phyloP scores from a whole-genome alignment of 139 green algal genomes.

The Chlamydomonas schloesseri region DNA sequence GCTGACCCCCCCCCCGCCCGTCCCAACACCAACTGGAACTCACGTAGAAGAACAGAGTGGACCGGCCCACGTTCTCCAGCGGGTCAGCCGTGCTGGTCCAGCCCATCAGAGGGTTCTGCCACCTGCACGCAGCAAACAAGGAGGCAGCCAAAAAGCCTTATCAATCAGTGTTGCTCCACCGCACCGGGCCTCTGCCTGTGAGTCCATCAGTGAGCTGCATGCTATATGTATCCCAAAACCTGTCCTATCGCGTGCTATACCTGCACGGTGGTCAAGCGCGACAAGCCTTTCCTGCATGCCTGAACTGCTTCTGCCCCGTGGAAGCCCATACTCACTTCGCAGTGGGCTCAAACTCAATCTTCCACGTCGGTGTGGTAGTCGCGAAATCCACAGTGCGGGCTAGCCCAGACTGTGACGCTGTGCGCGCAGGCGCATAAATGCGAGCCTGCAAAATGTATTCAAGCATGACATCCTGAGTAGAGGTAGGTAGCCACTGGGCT shows the following conservation, averaged over 20 bases:
- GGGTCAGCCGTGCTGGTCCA: conserved; percentile 97
- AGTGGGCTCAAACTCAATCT: conserved; percentile 79
- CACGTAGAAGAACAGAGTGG: conserved; percentile 73
- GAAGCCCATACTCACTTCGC: conserved; percentile 68
- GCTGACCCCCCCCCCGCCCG: no score
- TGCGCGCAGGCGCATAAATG: conserved; percentile 80
- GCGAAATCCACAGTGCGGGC: conserved; percentile 67
- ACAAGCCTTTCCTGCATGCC: no score
- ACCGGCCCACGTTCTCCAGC: conserved; percentile 79
- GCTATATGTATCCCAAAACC: no score
- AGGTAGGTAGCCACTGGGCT: no score
- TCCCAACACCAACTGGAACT: no score
- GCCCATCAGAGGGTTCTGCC: conserved; percentile 96
- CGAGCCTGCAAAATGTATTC: conserved; percentile 60
- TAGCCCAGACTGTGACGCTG: conserved; percentile 77
- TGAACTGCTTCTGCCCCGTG: no score
- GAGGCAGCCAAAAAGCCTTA: neutral
- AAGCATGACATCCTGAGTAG: neutral
- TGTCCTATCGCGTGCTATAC: no score
- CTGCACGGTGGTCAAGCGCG: no score
- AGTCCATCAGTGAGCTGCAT: no score
- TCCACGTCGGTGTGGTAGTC: conserved; percentile 70
- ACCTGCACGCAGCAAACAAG: conserved; percentile 67
- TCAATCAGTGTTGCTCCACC: neutral
- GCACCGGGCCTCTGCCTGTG: no score